Base-by-base conservation (phyloP, 2,329 filamentous ascomycete genomes). In the Pestalotiopsis sp. region DNA sequence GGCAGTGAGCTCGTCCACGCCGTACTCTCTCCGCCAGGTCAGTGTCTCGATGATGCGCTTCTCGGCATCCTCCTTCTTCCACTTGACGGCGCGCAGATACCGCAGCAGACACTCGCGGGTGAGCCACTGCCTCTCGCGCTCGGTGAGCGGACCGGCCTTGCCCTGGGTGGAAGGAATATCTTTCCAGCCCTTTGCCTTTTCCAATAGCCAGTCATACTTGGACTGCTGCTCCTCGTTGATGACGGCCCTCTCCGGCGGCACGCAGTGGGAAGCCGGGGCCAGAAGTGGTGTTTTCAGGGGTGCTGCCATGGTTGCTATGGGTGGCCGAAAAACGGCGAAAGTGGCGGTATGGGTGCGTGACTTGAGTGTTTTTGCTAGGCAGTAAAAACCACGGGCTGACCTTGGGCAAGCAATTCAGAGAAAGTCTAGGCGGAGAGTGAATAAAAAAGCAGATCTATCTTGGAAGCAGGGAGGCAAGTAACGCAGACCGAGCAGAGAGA, bases 21-120 rank as follows among this genome's bases (percentile, higher is more conserved):
- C 94, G 77, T 97, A 99, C 77, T 97, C 94, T 68, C 95, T 89
- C 61, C 96, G 90, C 96, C 96, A 99, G 70, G 89, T 87, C 68
- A 98, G 83, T 0, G 95, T 98, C 59, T 88, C 88, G 73, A 91
- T 90, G 56, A 98, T 81, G n/a, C 96, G 92, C 78, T 91, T 92
- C 73, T 91, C 87, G 9, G 96, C 90, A 62, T 95, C 90, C 58
- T 89, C 83, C 64, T 92, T 86, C 73, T 91, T 86, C 94, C 96
- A 99, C 81, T 97, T 98, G 49, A 94, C 95, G 23, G 96, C 96
- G 69, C 95, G 92, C 38, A 99, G 90, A 79, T 97, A 99, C 74
- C 96, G 92, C 56, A 98, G 86, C 17, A 99, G 87, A 78, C 95
- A 98, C 79, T 99, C 96, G 72, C 91, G 90, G 13, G 95, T 97